Evolutionary conservation across 106 monocot species (phyloP), one percentile per base, ranked within the genome.

Genomic region (Allium fistulosum): DNA sequence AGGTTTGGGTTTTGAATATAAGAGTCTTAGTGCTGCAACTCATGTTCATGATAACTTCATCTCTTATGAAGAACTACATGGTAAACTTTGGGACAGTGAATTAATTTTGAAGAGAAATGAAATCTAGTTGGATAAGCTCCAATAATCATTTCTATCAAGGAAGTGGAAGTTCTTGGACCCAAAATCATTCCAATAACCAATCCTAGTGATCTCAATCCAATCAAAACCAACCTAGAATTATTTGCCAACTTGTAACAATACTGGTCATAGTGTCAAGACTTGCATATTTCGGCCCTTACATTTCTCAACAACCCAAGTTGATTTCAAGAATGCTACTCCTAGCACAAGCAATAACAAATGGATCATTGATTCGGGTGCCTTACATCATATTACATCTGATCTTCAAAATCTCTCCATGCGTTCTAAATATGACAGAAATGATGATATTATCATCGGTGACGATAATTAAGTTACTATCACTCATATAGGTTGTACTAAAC

Each of bases 11-110:
- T n/a, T 26, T 17, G 67, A 50, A 18, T 53, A 17, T 22, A 67
- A 53, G 27, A 3, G 17, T 51, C 7, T 67, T 9, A 67, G 12
- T 3, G 67, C 67, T 10, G 67, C 49, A 17, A 8, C 0, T 14
- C 63, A 46, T 10, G 26, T 46, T 48, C 28, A 11, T 64, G 63
- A 45, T 16, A 46, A 7, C n/a, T 17, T 8, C 22, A 52, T 53
- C 12, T 67, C 52, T 9, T 67, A 50, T 67, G 52, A 67, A 18
- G 50, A 67, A 8, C 67, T 67, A 16, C 53, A 67, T 52, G 67
- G 50, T 22, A 67, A 67, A 48, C 50, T 67, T 10, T 10, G 17
- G 22, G 50, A 67, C 26, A 10, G 50, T 9, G 67, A 67, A 18
- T 11, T 49, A 15, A 8, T 52, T 26, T 11, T 9, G 45, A 51